A percentile compares a stretch with the other conserved stretches of the same genome.
Evolutionary conservation across 2,329 filamentous ascomycete genomes (phyloP).

Genomic region (Fusarium ramigenum): DNA sequence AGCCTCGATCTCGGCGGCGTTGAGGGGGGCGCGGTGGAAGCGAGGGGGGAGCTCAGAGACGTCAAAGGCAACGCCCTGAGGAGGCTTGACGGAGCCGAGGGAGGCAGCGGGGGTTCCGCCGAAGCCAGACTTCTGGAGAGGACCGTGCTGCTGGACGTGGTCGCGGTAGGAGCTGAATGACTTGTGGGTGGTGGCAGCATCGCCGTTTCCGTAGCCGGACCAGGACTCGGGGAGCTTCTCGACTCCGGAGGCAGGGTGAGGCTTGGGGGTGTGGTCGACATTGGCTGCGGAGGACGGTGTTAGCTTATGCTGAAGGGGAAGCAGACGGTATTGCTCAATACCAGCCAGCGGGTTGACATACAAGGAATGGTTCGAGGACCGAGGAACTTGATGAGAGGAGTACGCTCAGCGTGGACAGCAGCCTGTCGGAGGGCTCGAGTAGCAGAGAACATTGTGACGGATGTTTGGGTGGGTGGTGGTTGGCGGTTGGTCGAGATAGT

Average conservation of each 20-base stretch:
- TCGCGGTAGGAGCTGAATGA: conserved; percentile 82
- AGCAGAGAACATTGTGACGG: conserved; percentile 60
- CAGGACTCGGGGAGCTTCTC: conserved; percentile 68
- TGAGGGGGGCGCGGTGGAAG: conserved; percentile 81
- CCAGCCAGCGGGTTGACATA: conserved; percentile 49
- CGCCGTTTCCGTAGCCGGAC: conserved; percentile 47
- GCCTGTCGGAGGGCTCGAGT: conserved; percentile 67
- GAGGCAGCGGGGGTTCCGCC: conserved; percentile 73
- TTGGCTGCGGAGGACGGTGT: conserved; percentile 59
- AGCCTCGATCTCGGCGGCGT: conserved; percentile 88
- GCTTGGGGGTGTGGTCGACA: conserved; percentile 77
- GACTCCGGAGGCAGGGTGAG: conserved; percentile 76
- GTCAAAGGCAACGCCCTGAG: conserved; percentile 84
- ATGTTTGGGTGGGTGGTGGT: conserved; percentile 16
- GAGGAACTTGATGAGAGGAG: conserved; percentile 69
- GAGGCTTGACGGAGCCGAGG: conserved; percentile 77
- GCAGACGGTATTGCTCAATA: not conserved
- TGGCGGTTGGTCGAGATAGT: conserved; percentile 14
- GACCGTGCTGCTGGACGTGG: conserved; percentile 81
- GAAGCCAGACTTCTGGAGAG: conserved; percentile 68
- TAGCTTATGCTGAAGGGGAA: conserved; percentile 18
- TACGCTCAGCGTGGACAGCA: conserved; percentile 67
- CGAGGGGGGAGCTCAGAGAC: conserved; percentile 85
- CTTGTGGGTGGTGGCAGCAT: conserved; percentile 57
- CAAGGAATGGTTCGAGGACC: conserved; percentile 68